Evolutionary conservation across 2,329 filamentous ascomycete genomes (phyloP), one percentile per base, ranked within the genome.

Genomic region (Cordyceps fumosorosea): DNA sequence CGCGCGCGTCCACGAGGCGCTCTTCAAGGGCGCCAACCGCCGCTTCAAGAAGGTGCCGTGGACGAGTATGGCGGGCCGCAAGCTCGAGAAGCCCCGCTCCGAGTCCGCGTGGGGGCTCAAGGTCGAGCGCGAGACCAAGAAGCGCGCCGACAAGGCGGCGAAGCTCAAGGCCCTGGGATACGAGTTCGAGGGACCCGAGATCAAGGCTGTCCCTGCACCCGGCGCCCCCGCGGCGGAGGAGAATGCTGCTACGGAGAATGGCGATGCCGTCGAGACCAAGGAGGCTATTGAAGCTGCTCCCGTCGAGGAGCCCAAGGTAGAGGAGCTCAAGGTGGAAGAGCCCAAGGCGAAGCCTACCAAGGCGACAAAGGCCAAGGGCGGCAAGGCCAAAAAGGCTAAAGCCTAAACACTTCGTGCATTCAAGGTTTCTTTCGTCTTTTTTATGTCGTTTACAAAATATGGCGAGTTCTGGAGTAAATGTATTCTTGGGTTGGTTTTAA

Each of bases 1-100:
- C 62, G 90, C 90, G 64, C 87, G 93, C 71, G 80, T 96, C 50
- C 91, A 96, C 73, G 82, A 87, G 26, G 83, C 91, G 65, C 79
- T 97, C 59, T 98, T 92, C 85, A 92, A 95, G 78, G 92, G 92
- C 44, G 91, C 92, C 70, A 93, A 96, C 76, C 87, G 86, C 70
- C 89, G 93, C 62, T 97, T 95, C 82, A 96, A 96, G 81, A 83
- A 83, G 65, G 86, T 93, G 14, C 93, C 95, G 22, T 89, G 90
- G 82, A 95, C 92, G 77, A 90, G 90, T 77, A 89, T 98, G 73
- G 89, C 89, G 64, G 90, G 90, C 56, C 81, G 86, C 68, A 83
- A 85, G 68, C 81, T 98, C 66, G 86, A 88, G 69, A 85, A 88
- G 72, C 89, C 90, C 48, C 83, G 85, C 67, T 85, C 88, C 22